Evolutionary conservation across 225 moss, liverwort and hornwort species (phyloP).

Genomic region (Bryum argenteum): DNA sequence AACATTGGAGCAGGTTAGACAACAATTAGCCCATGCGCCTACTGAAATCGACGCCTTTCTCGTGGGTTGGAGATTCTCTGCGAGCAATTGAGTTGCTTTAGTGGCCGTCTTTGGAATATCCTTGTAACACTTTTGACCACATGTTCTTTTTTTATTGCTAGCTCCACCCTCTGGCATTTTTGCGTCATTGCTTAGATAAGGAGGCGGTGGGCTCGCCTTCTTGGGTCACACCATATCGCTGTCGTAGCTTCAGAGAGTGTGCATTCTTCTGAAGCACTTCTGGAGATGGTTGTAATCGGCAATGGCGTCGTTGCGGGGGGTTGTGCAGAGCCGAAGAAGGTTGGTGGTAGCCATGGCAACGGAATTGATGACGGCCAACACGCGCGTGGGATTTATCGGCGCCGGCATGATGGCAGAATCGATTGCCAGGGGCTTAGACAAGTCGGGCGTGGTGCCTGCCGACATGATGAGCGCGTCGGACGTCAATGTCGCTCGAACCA

Average conservation of each 20-base stretch:
- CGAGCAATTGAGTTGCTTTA: slow-evolving; percentile 15
- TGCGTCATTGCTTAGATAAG: too few relatives aligned
- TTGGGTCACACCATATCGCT: background rate
- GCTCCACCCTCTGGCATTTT: too few relatives aligned
- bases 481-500: slow-evolving; percentile 52
- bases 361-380: slow-evolving; percentile 46
- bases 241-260: slow-evolving; percentile 43
- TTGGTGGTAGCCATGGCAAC: slow-evolving; percentile 41
- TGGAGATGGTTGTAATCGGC: background rate
- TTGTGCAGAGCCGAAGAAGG: slow-evolving; percentile 26
- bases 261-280: background rate
- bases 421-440: slow-evolving; percentile 76
- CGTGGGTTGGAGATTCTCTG: too few relatives aligned
- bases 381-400: slow-evolving; percentile 83
- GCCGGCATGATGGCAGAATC: slow-evolving; percentile 97
- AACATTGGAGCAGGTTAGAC: too few relatives aligned
- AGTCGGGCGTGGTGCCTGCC: slow-evolving; percentile 63
- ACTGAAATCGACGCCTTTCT: too few relatives aligned
- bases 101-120: too few relatives aligned
- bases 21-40: too few relatives aligned
- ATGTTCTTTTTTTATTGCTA: too few relatives aligned
- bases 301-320: slow-evolving; percentile 1
- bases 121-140: background rate
- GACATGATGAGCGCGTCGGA: slow-evolving; percentile 71
- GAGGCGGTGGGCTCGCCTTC: too few relatives aligned